Evolutionary conservation across 805 yeast species (phyloP), one percentile per base, ranked within the genome.

Genomic region (Saturnispora serradocipensis): DNA sequence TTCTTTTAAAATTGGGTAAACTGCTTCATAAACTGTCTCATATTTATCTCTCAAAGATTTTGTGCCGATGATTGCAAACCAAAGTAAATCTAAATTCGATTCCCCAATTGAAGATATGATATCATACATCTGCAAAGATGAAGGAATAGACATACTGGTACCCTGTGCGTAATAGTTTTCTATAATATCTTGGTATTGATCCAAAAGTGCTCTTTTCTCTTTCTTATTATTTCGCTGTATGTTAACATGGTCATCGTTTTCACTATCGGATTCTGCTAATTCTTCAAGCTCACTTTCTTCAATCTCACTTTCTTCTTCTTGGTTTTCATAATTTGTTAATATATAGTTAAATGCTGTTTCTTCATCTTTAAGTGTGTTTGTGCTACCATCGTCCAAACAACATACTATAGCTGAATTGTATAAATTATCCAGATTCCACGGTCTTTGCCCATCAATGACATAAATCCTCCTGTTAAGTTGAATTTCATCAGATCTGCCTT

Each of bases 391-490:
- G 62, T 90, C 98, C 54, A 90, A 77, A 66, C 98, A 90, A 6
- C 74, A 75, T 4, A 93, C 79, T 56, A 80, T 74, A 9, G 80
- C 80, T 6, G 91, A 82, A 1, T 96, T 97, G 72, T 86, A 90
- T 45, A 93, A 61, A 63, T 93, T 93, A 64, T 90, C 96, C 56
- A 93, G 71, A 67, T 90, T 90, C 98, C 99, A 93, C 4, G 99
- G 99, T 56, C 98, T 72, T 57, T 86, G 93, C 3, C 96, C 89
- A 67, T 93, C 99, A 51, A 93, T 74, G 10, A 95, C 78, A 60
- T 88, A 95, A 2, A 91, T 77, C 52, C 75, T 79, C 56, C 93
- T 74, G 46, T 69, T 75, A 40, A 75, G 64, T 44, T 64, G 61
- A 34, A 71, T 55, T 20, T 58, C 52, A 2, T 47, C 39, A 5